Evolutionary conservation across 495 filamentous ascomycete genomes (phyloP).

Genomic region (Mytilinidion resinicola): DNA sequence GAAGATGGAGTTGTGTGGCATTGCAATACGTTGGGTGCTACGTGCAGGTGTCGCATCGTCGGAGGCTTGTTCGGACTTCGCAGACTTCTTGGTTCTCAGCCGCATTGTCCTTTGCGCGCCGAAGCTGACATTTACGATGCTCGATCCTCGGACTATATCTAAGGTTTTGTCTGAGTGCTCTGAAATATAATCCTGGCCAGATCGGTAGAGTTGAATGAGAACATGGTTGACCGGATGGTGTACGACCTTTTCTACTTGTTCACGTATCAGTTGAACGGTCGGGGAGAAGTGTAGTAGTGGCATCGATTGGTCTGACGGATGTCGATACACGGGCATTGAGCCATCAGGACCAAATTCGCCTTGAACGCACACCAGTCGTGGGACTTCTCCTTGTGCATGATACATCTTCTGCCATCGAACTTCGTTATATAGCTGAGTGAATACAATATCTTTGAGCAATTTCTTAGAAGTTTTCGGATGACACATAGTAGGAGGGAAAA

Average conservation of each 20-base stretch:
- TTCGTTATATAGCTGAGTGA: conserved; percentile 65
- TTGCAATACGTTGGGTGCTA: conserved; percentile 55
- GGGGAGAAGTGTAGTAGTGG: conserved; percentile 68
- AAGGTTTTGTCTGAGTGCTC: conserved; percentile 97
- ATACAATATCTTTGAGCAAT: conserved; percentile 41
- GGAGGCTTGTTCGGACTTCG: conserved; percentile 19
- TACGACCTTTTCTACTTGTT: conserved; percentile 58
- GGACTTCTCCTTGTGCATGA: conserved; percentile 86
- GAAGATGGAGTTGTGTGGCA: conserved; percentile 88
- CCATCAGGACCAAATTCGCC: conserved; percentile 65
- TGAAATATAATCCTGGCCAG: conserved; percentile 87
- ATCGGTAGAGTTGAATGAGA: conserved; percentile 86
- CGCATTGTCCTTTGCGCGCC: conserved; percentile 89
- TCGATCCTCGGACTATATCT: conserved; percentile 74
- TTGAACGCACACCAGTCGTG: conserved; percentile 88
- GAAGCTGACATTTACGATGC: conserved; percentile 86
- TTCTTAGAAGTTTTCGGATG: conserved; percentile 11
- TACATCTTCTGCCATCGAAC: conserved; percentile 89
- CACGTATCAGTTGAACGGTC: conserved; percentile 60
- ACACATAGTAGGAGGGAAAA: conserved; percentile 46
- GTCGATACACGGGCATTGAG: conserved; percentile 83
- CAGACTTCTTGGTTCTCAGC: conserved; percentile 70
- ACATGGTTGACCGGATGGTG: conserved; percentile 87
- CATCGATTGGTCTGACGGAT: conserved; percentile 86
- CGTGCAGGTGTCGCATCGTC: conserved; percentile 34